Base-by-base conservation (phyloP, 495 filamentous ascomycete species). In the Hypoxylon perforatum region DNA sequence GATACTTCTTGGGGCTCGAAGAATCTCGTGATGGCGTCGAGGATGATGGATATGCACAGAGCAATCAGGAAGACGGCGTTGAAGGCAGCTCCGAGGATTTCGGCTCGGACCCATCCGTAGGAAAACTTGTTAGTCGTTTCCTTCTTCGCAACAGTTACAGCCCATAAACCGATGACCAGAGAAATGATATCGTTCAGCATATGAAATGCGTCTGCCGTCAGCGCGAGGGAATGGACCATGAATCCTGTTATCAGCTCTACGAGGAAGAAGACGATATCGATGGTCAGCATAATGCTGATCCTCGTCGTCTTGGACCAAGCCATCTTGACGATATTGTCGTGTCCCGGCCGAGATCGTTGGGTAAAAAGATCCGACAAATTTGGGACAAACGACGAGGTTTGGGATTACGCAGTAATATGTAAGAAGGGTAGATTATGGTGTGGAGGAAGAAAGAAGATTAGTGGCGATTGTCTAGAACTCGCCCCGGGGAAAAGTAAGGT, bases 171-270 rank as follows among this genome's bases (percentile, higher is more conserved):
- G 52, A 99, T 95, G 47, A 88, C 85, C 11, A 99, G 80, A 0
- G 95, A 99, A 42, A 99, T 86, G 58, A 99, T 93, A 87, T 99
- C 95, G 76, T 99, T 99, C 21, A 99, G 82, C 95, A 99, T 99
- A 72, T 99, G 95, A 80, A 98, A 99, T 57, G 95, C 92, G 81
- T 99, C 95, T 36, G 95, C 95, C 71, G 96, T 91, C 56, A 99
- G 84, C 15, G 95, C 95, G 63, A 99, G 86, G 23, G 95, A 98
- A 69, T 92, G 89, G 54, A 96, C 93, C 41, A 86, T 77, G 77
- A 95, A 92, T 54, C 95, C 95, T 48, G 91, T 87, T 18, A 88
- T 89, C 49, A 99, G 78, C 76, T 99, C 95, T 12, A 97, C 78
- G 11, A 97, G 74, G 74, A 99, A 97, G 82, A 99, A 99, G 4